Evolutionary conservation across 331 rosid genomes (phyloP), one percentile per base, ranked within the genome.

Genomic region (Acacia pycnantha): DNA sequence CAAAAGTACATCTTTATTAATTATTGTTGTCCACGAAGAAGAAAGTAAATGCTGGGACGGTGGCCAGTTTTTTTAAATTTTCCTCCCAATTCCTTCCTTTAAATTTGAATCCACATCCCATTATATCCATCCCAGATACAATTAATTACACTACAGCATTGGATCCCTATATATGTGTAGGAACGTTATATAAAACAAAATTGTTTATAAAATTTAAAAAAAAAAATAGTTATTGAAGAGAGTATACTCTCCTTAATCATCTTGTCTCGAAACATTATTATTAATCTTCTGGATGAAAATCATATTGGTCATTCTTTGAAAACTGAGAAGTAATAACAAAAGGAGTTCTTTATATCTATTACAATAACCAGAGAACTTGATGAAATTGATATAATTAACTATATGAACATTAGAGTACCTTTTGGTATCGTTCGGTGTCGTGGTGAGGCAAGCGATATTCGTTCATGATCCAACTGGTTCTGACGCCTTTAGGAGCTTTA

Each of bases 391-490:
- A 6, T 6, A 37, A 37, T 7, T 37, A 37, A 37, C 9, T 12
- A 16, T 67, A 40, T 19, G 73, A 16, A 37, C 3, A 56, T 24
- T 53, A 19, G 33, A 22, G 59, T 71, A 71, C 76, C 76, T 71
- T 71, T 26, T 71, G 76, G n/a, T 71, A 93, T 35, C 99, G 89
- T 82, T 94, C 92, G 14, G 99, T 96, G 69, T 96, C 99, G 16
- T 96, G 99, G 3, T 96, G 99, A 0, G 99, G 99, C 82, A 96
- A 81, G 58, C 99, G 97, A 83, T 96, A 96, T 88, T 96, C 99
- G 81, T 96, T 96, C 99, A 96, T 96, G 78, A 96, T 96, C 99
- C 99, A 96, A 40, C 98, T 96, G 15, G 95, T 96, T 61, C 99
- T 90, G 68, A 94, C 89, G 11, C 99, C 99, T 84, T 96, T 94